These are phyloP conservation scores for Stachybotrys elegans DNA, from an alignment of 2,329 filamentous ascomycete species.

Conservation along the genomic window DNA sequence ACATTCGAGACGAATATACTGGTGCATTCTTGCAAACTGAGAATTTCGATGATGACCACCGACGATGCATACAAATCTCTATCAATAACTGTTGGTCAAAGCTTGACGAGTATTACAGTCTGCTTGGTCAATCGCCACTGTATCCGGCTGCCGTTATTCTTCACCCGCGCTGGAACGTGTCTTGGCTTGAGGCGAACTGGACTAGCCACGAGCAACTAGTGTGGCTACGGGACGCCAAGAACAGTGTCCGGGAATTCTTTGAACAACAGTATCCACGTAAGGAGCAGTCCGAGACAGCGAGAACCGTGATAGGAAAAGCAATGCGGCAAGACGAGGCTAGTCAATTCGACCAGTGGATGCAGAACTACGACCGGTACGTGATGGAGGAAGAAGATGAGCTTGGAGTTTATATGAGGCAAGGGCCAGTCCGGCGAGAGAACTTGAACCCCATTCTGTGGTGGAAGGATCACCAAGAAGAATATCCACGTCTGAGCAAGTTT, in stretches of 20 bases:
- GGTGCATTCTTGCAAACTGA: not conserved
- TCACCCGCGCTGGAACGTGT: conserved; percentile 2
- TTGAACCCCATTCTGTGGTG: conserved; percentile 1
- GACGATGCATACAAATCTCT: not conserved
- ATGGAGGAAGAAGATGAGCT: conserved; percentile 2
- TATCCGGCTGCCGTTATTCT: conserved; percentile 2
- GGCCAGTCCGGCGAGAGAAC: conserved; percentile 2
- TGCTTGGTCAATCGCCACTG: conserved; percentile 1
- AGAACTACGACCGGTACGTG: not conserved
- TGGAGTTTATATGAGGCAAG: conserved; percentile 2
- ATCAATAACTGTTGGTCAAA: conserved; percentile 1
- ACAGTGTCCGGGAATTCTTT: conserved; percentile 2
- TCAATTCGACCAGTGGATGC: conserved; percentile 2
- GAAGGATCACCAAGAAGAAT: conserved; percentile 3
- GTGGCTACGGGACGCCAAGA: conserved; percentile 2
- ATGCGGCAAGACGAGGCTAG: conserved; percentile 1
- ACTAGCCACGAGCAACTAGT: conserved; percentile 1
- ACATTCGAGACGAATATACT: not conserved
- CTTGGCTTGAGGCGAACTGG: conserved; percentile 3
- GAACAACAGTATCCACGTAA: conserved; percentile 1
- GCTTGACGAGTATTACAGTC: conserved; percentile 1
- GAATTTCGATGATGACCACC: conserved; percentile 1
- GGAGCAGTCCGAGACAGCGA: conserved; percentile 1
- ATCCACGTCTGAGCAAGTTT: conserved; percentile 1
- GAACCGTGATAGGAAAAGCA: conserved; percentile 1